Percentiles rank a stretch among this genome's conserved stretches.
These are phyloP conservation scores for Gillenia trifoliata DNA, from an alignment of 306 rosid genomes.

Conservation along the genomic window DNA sequence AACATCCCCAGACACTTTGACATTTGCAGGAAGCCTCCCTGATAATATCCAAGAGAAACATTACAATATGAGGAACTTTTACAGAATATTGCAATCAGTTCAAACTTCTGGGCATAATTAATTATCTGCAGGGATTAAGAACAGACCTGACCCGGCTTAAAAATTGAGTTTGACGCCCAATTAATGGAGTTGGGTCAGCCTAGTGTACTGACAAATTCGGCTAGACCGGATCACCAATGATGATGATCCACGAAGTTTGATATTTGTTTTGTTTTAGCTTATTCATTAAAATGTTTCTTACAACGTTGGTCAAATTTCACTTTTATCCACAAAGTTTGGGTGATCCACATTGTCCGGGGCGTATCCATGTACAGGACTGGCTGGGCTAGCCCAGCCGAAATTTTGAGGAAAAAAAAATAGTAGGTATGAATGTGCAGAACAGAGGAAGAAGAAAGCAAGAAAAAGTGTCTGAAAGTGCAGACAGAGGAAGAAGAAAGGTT, in stretches of 20 bases:
- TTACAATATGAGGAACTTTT: not conserved
- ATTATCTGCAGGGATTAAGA: not conserved
- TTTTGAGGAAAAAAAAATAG: too few species aligned
- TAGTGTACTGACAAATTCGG: not conserved
- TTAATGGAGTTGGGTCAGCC: not conserved
- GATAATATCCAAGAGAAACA: not conserved
- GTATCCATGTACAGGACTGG: too few species aligned
- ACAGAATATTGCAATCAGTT: not conserved
- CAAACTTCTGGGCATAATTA: not conserved
- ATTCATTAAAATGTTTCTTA: too few species aligned
- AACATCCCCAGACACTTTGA: conserved; percentile 18
- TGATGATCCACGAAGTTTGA: not conserved
- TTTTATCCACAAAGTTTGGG: too few species aligned
- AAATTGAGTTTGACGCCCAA: not conserved
- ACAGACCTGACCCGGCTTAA: not conserved
- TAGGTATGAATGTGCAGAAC: too few species aligned
- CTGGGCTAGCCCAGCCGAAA: too few species aligned
- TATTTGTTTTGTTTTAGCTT: too few species aligned
- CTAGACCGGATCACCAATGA: not conserved
- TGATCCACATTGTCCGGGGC: too few species aligned
- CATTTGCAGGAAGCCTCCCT: conserved; percentile 18
- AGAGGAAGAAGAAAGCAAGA: too few species aligned
- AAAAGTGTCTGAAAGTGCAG: too few species aligned
- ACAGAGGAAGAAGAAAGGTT: too few species aligned
- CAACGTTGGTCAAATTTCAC: too few species aligned